These are phyloP conservation scores for Rugosomyces carneus DNA, from an alignment of 1,284 basidiomycete genomes.

Conservation along the genomic window DNA sequence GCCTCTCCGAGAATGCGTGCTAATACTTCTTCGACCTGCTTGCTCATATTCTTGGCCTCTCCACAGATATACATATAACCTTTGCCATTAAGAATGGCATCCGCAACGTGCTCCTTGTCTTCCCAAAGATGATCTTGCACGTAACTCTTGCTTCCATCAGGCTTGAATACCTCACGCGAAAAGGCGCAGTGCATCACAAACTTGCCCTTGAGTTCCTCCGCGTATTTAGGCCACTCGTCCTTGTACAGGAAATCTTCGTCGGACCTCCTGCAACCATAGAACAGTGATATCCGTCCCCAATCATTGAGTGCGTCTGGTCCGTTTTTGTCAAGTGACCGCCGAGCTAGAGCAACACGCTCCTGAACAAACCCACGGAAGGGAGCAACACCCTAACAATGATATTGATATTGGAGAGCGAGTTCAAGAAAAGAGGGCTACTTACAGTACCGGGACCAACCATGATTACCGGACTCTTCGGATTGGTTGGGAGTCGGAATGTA, in stretches of 20 bases:
- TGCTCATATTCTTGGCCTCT: slow-evolving; percentile 95
- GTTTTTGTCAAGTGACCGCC: slow-evolving; percentile 90
- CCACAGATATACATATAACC: slow-evolving; percentile 96
- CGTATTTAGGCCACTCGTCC: slow-evolving; percentile 92
- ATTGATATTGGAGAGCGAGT: slow-evolving; percentile 7
- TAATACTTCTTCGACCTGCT: slow-evolving; percentile 87
- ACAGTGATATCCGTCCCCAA: slow-evolving; percentile 93
- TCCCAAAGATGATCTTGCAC: slow-evolving; percentile 96
- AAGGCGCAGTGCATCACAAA: slow-evolving; percentile 87
- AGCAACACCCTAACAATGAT: slow-evolving; percentile 73
- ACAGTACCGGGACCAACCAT: slow-evolving; percentile 99
- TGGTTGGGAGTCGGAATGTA: slow-evolving; percentile 94
- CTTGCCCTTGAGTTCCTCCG: slow-evolving; percentile 83
- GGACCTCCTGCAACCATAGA: slow-evolving; percentile 91
- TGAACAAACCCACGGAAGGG: slow-evolving; percentile 99
- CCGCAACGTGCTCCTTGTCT: slow-evolving; percentile 72
- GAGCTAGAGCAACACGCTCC: slow-evolving; percentile 92
- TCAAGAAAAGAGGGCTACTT: slow-evolving; percentile 29
- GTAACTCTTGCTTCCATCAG: slow-evolving; percentile 94
- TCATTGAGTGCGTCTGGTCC: slow-evolving; percentile 87
- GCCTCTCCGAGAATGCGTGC: slow-evolving; percentile 87
- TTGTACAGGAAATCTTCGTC: slow-evolving; percentile 90
- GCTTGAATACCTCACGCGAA: slow-evolving; percentile 83
- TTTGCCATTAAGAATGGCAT: slow-evolving; percentile 88
- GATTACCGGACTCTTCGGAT: slow-evolving; percentile 96